A percentile compares a stretch with the other conserved stretches of the same genome.
These are phyloP conservation scores for Tetrahymena elliotti DNA, from an alignment of 73 alveolate species.

Conservation along the genomic window DNA sequence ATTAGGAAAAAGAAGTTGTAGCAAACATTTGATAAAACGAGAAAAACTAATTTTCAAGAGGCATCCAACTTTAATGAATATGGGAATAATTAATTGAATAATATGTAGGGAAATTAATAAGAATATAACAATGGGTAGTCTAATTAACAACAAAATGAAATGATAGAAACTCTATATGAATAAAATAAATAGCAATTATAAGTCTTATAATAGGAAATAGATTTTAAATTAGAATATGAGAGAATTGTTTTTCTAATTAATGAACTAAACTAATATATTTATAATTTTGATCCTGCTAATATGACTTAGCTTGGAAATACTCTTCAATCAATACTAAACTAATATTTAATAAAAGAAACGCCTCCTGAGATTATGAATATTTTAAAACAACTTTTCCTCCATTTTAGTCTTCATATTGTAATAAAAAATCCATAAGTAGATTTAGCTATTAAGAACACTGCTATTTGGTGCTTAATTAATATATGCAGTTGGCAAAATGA, in stretches of 20 bases:
- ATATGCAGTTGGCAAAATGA: not conserved
- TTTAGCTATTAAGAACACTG: not conserved
- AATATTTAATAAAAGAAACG: not conserved
- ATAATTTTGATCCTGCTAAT: not conserved
- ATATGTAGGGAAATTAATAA: not conserved
- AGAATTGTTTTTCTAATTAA: not conserved
- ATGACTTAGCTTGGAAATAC: not conserved
- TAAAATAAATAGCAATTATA: not conserved
- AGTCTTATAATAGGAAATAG: not conserved
- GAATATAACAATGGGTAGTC: not conserved
- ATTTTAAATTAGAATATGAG: not conserved
- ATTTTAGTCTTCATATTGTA: not conserved
- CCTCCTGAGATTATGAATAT: not conserved
- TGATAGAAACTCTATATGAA: not conserved
- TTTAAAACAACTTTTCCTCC: not conserved
- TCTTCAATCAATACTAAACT: not conserved
- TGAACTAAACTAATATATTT: not conserved
- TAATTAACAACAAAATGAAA: not conserved
- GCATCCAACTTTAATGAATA: not conserved
- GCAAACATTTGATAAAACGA: not conserved
- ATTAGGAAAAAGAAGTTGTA: not conserved
- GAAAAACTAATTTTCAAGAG: not conserved
- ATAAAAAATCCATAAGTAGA: not conserved
- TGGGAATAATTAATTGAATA: not conserved
- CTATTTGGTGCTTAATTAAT: not conserved